Conservation (phyloP, 2,329 filamentous ascomycete species). For the Aureobasidium namibiae region DNA sequence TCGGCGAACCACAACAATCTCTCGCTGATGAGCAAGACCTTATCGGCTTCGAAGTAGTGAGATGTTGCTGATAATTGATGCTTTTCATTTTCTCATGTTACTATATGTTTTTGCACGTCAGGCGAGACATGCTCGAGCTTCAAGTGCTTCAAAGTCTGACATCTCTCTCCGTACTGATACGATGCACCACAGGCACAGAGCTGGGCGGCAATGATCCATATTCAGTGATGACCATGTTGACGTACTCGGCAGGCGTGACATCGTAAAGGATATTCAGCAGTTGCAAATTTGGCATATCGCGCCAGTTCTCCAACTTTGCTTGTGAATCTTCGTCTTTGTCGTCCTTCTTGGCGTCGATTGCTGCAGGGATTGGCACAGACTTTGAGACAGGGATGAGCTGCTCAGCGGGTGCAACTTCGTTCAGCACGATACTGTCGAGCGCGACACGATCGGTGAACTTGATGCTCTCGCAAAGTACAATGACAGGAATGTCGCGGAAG, state of each 20-base stretch:
- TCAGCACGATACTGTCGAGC: constrained; percentile 85
- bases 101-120: not conserved
- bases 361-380: not conserved
- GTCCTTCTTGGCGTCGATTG: constrained; percentile 17
- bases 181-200: constrained; percentile 69
- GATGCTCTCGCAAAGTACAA: constrained; percentile 87
- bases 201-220: constrained; percentile 79
- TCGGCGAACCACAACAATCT: not conserved
- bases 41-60: not conserved
- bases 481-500: constrained; percentile 67
- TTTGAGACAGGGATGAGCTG: constrained; percentile 41
- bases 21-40: no score
- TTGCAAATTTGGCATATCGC: constrained; percentile 51
- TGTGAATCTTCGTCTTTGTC: constrained; percentile 25
- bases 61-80: not conserved
- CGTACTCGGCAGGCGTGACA: constrained; percentile 77
- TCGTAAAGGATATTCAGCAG: constrained; percentile 78
- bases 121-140: not conserved
- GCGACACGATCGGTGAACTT: constrained; percentile 90
- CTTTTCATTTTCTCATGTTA: constrained; percentile 6
- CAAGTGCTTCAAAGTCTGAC: constrained; percentile 12
- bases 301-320: constrained; percentile 43
- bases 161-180: constrained; percentile 40
- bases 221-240: constrained; percentile 86
- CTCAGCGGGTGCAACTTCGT: constrained; percentile 77